phyloP scores from a whole-genome alignment of 768 basidiomycete species.

The Pleurotus pulmonarius region DNA sequence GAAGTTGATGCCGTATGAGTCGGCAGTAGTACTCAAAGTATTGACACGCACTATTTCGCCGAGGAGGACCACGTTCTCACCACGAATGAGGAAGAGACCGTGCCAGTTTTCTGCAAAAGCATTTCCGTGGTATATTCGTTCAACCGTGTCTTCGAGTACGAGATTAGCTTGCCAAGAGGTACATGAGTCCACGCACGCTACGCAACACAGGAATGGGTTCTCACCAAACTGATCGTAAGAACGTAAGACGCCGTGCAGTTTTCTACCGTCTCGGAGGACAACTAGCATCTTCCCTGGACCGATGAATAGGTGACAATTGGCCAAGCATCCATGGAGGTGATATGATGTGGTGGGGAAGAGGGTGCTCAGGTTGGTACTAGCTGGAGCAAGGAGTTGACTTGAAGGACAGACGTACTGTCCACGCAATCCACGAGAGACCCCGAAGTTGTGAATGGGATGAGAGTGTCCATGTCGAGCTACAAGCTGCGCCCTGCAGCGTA shows the following conservation, averaged over 20 bases:
- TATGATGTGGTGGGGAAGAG: conserved; percentile 21
- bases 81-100: conserved; percentile 91
- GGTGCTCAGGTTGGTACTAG: conserved; percentile 43
- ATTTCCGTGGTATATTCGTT: conserved; percentile 88
- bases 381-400: conserved; percentile 43
- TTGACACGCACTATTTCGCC: conserved; percentile 87
- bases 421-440: conserved; percentile 99
- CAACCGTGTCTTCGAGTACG: conserved; percentile 92
- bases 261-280: conserved; percentile 92
- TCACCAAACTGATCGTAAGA: conserved; percentile 99
- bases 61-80: conserved; percentile 95
- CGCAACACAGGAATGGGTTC: conserved; percentile 17
- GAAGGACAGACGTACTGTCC: conserved; percentile 91
- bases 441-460: conserved; percentile 98
- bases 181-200: conserved; percentile 2
- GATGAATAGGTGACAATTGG: conserved; percentile 19
- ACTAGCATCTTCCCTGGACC: conserved; percentile 96
- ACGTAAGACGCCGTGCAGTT: conserved; percentile 91
- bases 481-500: background rate
- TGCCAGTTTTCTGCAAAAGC: conserved; percentile 85
- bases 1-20: conserved; percentile 3
- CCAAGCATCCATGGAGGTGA: conserved; percentile 19
- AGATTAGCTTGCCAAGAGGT: conserved; percentile 72
- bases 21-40: conserved; percentile 6
- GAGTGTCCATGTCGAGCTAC: conserved; percentile 69